These are phyloP conservation scores for Mortierella sp. DNA, from an alignment of 371 early-diverging fungal genomes.

Conservation along the genomic window DNA sequence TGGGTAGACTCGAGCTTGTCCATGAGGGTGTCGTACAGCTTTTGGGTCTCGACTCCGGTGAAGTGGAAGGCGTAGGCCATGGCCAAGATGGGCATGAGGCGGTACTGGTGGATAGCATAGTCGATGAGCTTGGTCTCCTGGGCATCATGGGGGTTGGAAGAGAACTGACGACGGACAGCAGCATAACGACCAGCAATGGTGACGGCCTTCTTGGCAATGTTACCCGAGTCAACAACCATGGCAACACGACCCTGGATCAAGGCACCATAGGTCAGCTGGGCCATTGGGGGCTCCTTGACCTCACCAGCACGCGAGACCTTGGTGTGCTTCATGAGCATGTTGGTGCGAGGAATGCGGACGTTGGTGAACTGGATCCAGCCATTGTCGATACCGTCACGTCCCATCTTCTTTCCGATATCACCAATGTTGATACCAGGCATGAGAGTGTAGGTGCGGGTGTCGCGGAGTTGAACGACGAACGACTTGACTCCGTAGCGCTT, in stretches of 20 bases:
- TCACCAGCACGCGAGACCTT: conserved; percentile 85
- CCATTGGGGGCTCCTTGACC: conserved; percentile 76
- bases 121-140: conserved; percentile 90
- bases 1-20: conserved; percentile 71
- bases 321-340: conserved; percentile 94
- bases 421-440: conserved; percentile 77
- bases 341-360: conserved; percentile 81
- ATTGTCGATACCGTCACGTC: conserved; percentile 85
- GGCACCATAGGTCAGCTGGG: conserved; percentile 88
- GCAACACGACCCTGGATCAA: conserved; percentile 90
- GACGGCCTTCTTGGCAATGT: conserved; percentile 90
- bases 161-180: conserved; percentile 91
- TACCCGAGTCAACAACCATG: conserved; percentile 91
- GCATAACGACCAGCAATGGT: conserved; percentile 93
- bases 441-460: conserved; percentile 64
- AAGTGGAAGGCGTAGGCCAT: conserved; percentile 93
- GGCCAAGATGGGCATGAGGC: conserved; percentile 90
- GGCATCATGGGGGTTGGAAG: conserved; percentile 56
- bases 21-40: conserved; percentile 85
- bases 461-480: conserved; percentile 79
- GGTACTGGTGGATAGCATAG: conserved; percentile 93
- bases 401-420: conserved; percentile 82
- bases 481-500: conserved; percentile 84
- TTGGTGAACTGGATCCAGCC: conserved; percentile 89
- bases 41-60: conserved; percentile 84